These are phyloP conservation scores for Mycena crocata DNA, from an alignment of 768 basidiomycete species.

Conservation along the genomic window DNA sequence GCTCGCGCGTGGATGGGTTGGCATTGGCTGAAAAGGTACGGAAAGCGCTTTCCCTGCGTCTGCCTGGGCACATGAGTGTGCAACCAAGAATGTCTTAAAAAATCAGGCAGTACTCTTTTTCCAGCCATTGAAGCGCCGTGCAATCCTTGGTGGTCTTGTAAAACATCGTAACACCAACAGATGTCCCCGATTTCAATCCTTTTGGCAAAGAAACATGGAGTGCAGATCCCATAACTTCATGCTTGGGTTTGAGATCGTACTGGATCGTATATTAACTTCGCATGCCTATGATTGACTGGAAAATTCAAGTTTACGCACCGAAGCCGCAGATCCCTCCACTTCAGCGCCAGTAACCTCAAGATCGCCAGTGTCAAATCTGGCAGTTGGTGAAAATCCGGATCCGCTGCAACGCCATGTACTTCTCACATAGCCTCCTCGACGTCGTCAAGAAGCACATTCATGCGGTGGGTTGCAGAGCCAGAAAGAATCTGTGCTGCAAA, in stretches of 20 bases:
- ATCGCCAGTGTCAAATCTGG: slow-evolving; percentile 80
- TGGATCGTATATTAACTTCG: slow-evolving; percentile 38
- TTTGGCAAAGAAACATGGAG: slow-evolving; percentile 68
- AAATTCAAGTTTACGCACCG: slow-evolving; percentile 56
- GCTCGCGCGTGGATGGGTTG: slow-evolving; percentile 92
- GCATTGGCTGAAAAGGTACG: slow-evolving; percentile 93
- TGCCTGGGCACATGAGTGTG: slow-evolving; percentile 48
- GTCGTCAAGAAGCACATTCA: slow-evolving; percentile 64
- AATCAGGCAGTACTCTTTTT: slow-evolving; percentile 61
- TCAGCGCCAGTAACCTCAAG: slow-evolving; percentile 68
- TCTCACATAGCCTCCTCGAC: slow-evolving; percentile 73
- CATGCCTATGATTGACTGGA: too few species aligned
- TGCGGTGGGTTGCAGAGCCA: slow-evolving; percentile 76
- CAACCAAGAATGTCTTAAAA: background rate
- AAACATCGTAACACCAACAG: slow-evolving; percentile 64
- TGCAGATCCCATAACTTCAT: slow-evolving; percentile 83
- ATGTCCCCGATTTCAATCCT: slow-evolving; percentile 53
- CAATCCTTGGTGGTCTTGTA: slow-evolving; percentile 82
- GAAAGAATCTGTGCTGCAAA: slow-evolving; percentile 69
- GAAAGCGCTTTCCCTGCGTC: slow-evolving; percentile 87
- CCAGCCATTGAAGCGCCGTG: slow-evolving; percentile 90
- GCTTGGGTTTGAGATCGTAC: slow-evolving; percentile 66
- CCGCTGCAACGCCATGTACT: background rate
- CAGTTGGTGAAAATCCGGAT: background rate
- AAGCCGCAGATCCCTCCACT: slow-evolving; percentile 60